Evolutionary conservation across 768 basidiomycete genomes (phyloP).

Genomic region (Pleurotus sapidus): DNA sequence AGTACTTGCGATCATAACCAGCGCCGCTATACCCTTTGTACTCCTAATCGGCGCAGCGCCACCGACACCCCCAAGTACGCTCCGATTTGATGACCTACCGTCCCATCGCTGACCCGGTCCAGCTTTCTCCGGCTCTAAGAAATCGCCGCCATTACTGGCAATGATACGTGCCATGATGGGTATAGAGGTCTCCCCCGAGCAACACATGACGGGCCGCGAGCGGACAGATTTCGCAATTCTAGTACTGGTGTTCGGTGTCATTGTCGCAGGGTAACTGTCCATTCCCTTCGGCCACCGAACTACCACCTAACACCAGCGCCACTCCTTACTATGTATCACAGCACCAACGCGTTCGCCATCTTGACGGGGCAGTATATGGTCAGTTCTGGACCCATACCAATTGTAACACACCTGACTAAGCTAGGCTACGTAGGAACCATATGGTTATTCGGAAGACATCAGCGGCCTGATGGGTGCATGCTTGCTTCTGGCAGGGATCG

Average conservation of each 20-base stretch:
- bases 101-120: conserved; percentile 10
- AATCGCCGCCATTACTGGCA: conserved; percentile 49
- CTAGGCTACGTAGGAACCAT: conserved; percentile 48
- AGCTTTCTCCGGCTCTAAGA: conserved; percentile 71
- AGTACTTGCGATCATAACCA: conserved; percentile 68
- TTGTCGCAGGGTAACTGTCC: conserved; percentile 53
- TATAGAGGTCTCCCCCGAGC: conserved; percentile 32
- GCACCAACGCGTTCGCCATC: conserved; percentile 57
- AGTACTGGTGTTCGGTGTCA: conserved; percentile 54
- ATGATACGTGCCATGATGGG: conserved; percentile 56
- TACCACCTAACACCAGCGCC: conserved; percentile 25
- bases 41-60: conserved; percentile 61
- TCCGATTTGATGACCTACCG: not conserved
- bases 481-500: conserved; percentile 67
- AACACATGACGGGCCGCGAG: conserved; percentile 62
- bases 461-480: conserved; percentile 69
- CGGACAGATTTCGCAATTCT: conserved; percentile 70
- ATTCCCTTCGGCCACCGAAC: not conserved
- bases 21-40: conserved; percentile 54
- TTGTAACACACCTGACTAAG: not conserved
- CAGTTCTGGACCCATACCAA: conserved; percentile 22
- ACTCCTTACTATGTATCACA: no score
- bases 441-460: conserved; percentile 65
- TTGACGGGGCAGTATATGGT: conserved; percentile 71
- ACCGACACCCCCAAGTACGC: conserved; percentile 76